Conservation (phyloP, 1,139 yeast species). For the Yamadazyma kanchanaburiensis region DNA sequence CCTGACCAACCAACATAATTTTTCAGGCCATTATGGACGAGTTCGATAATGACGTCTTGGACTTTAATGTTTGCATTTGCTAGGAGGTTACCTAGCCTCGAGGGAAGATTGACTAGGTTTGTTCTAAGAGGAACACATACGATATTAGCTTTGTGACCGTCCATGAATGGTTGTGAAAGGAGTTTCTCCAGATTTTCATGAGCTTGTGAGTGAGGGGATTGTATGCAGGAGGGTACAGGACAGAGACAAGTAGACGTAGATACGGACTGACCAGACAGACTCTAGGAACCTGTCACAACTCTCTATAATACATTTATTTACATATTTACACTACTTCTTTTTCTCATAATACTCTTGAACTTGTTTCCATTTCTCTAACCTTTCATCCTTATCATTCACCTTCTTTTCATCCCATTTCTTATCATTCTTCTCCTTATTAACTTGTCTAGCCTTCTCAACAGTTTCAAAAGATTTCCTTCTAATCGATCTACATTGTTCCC, state of each 20-base stretch:
- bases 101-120: slow-evolving; percentile 60
- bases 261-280: too few species aligned
- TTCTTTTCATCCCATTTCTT: slow-evolving; percentile 23
- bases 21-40: slow-evolving; percentile 21
- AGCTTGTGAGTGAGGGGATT: neutral
- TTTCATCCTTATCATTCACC: slow-evolving; percentile 18
- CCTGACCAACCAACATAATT: slow-evolving; percentile 84
- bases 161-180: slow-evolving; percentile 23
- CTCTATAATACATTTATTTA: neutral
- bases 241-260: too few species aligned
- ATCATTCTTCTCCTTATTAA: slow-evolving; percentile 36
- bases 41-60: slow-evolving; percentile 60
- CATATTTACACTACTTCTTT: slow-evolving; percentile 8
- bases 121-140: slow-evolving; percentile 38
- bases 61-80: slow-evolving; percentile 53
- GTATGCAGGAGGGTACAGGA: neutral
- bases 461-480: slow-evolving; percentile 62
- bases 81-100: slow-evolving; percentile 43
- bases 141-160: slow-evolving; percentile 31
- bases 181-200: slow-evolving; percentile 15
- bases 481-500: slow-evolving; percentile 87
- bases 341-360: slow-evolving; percentile 14
- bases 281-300: too few species aligned
- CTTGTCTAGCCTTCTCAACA: slow-evolving; percentile 58
- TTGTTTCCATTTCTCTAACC: slow-evolving; percentile 25